Evolutionary conservation across 2,329 filamentous ascomycete species (phyloP), one percentile per base, ranked within the genome.

Genomic region (Colletotrichum phormii): DNA sequence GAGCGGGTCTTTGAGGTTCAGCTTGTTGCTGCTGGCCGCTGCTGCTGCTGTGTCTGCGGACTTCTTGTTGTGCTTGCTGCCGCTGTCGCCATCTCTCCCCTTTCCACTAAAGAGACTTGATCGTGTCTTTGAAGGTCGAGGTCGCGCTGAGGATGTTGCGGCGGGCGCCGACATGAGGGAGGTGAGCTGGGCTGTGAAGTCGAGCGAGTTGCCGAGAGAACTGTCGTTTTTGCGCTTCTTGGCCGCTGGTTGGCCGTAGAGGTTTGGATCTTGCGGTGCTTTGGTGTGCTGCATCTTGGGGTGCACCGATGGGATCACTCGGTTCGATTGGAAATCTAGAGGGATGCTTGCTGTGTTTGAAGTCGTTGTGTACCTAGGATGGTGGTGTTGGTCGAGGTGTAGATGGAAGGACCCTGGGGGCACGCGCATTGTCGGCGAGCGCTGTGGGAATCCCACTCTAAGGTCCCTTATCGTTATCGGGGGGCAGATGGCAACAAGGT

Each of bases 161-260:
- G 87, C 81, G 42, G 87, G 84, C 5, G 82, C 76, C 12, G 74
- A 69, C 83, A 98, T 94, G 67, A 98, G 90, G 58, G 92, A 94
- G 77, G 93, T 93, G 75, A 98, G 90, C 76, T 97, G 94, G 12
- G 94, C 94, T n/a, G 93, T 91, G 85, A 99, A 98, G 80, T 95
- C 91, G 67, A 98, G 90, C 57, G 91, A 92, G 63, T 90, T 91
- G 22, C 91, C 92, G 22, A 95, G 90, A 22, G 91, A 90, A 70
- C 94, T 89, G 78, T 93, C 91, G 79, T 91, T 92, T 79, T 89
- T 89, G 76, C 89, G 87, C 77, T 91, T 91, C 82, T 95, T 96
- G 12, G 89, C 85, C 49, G 91, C 90, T 67, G 90, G 89, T 64
- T 92, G 89, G 79, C 95, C 95, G 82, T 98, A 98, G 15, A 98